Percentiles rank a stretch among this genome's conserved stretches.
Conservation (phyloP, 192 early-diverging fungal genomes). For the Podila minutissima region DNA sequence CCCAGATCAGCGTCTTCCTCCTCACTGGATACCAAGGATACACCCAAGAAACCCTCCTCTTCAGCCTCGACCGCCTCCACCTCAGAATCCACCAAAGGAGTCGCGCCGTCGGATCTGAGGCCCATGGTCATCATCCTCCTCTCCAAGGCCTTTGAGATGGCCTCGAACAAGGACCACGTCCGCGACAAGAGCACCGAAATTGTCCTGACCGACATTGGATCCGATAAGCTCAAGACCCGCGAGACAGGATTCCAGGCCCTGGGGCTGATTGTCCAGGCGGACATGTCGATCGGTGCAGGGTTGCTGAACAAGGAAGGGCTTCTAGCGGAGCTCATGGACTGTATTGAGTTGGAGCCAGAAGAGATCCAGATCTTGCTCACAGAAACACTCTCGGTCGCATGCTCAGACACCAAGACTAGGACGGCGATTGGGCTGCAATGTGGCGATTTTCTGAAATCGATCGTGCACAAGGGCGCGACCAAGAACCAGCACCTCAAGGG, state of each 20-base stretch:
- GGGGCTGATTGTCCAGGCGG: slow-evolving; percentile 74
- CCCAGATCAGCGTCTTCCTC: neutral
- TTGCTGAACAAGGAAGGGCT: slow-evolving; percentile 72
- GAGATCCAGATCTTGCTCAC: slow-evolving; percentile 73
- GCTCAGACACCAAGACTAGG: slow-evolving; percentile 68
- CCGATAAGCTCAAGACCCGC: slow-evolving; percentile 39
- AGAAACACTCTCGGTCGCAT: slow-evolving; percentile 66
- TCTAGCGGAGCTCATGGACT: slow-evolving; percentile 81
- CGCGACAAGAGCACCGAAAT: slow-evolving; percentile 27
- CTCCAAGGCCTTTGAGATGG: slow-evolving; percentile 33
- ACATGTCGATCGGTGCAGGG: slow-evolving; percentile 60
- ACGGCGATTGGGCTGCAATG: slow-evolving; percentile 63
- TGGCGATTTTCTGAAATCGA: slow-evolving; percentile 60
- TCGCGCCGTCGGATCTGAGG: slow-evolving; percentile 21
- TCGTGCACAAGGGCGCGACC: slow-evolving; percentile 31
- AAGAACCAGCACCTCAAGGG: slow-evolving; percentile 62
- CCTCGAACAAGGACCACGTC: slow-evolving; percentile 32
- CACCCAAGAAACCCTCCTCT: neutral
- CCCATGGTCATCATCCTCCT: slow-evolving; percentile 40
- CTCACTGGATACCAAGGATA: too few relatives aligned
- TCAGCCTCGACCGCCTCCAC: neutral
- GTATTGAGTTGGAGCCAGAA: slow-evolving; percentile 76
- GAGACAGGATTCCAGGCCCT: slow-evolving; percentile 60
- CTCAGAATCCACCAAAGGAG: slow-evolving; percentile 6
- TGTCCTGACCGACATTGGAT: slow-evolving; percentile 34